Evolutionary conservation across 1,284 basidiomycete species (phyloP), one percentile per base, ranked within the genome.

Genomic region (Tilletia indica): DNA sequence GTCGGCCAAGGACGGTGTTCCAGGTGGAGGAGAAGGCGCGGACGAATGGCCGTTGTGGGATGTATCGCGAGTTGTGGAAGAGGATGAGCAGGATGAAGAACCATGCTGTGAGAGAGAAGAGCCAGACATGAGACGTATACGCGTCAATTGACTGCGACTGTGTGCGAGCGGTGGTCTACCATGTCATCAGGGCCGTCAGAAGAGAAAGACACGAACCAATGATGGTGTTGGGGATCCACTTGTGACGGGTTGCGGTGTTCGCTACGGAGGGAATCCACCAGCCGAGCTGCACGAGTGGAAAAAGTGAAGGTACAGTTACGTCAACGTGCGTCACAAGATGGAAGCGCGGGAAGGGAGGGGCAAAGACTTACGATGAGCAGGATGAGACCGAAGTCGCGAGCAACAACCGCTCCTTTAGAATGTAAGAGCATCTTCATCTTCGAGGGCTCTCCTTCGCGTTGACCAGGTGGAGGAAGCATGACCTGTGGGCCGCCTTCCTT

Each of bases 71-170:
- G 68, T 82, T 79, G 79, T 82, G 80, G 74, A 82, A 76, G 51
- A 82, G 79, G 71, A 82, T 80, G 67, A 82, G 74, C 36, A 79
- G 75, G 73, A 81, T 80, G 69, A 80, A 79, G 78, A 79, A 80
- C 79, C 77, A 78, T 4, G 76, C 73, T 64, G 61, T n/a, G 19
- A 21, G 68, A 67, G 11, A 12, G 64, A 16, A 51, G 3, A 31
- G 68, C 45, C 68, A 39, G 48, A 31, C 25, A 31, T 31, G 25
- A 31, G 25, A 31, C 25, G 25, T 31, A 31, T 31, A 31, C 25
- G 25, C 25, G 25, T 31, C 25, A 21, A 19, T 68, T 19, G 34
- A 19, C 31, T 68, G 47, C 67, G 19, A 47, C 38, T 67, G 68
- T 38, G 36, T n/a, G 31, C 45, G 25, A 31, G 25, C 25, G 25